These are phyloP conservation scores for Yamagishiella unicocca DNA, from an alignment of 139 green algal species.

Conservation along the genomic window DNA sequence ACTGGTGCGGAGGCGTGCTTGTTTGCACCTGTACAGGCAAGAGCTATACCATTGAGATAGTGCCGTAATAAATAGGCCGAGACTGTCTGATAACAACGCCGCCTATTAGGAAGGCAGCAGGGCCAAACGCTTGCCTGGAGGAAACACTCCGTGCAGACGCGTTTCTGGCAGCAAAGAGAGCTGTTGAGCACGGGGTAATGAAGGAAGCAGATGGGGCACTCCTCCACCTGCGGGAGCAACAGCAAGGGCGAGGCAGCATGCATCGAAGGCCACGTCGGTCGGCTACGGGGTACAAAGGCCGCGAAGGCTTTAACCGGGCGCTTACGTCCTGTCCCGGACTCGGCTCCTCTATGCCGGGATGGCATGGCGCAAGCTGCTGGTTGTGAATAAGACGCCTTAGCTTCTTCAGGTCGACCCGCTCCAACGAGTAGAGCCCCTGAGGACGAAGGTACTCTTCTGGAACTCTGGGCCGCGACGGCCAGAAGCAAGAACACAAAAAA, in stretches of 20 bases:
- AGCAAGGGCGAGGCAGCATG: no score
- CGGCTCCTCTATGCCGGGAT: slow-evolving; percentile 49
- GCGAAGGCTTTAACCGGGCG: no score
- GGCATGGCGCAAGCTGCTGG: slow-evolving; percentile 60
- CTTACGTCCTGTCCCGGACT: slow-evolving; percentile 19
- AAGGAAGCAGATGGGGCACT: slow-evolving; percentile 80
- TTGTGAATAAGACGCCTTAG: slow-evolving; percentile 49
- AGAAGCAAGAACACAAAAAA: slow-evolving; percentile 27
- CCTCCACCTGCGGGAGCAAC: slow-evolving; percentile 59
- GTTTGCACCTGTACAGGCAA: slow-evolving; percentile 52
- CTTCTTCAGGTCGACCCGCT: slow-evolving; percentile 59
- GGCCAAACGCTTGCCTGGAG: slow-evolving; percentile 52
- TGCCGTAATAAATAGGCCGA: no score
- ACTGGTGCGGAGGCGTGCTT: slow-evolving; percentile 15
- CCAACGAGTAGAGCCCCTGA: slow-evolving; percentile 34
- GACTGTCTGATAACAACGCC: no score
- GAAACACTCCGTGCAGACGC: slow-evolving; percentile 78
- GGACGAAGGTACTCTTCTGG: slow-evolving; percentile 37
- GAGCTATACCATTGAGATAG: background rate
- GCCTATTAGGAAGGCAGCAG: no score
- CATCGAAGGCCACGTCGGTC: no score
- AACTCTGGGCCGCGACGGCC: slow-evolving; percentile 14
- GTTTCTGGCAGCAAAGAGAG: slow-evolving; percentile 67
- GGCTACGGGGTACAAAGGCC: no score
- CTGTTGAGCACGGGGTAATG: slow-evolving; percentile 75